phyloP scores from a whole-genome alignment of 1,284 basidiomycete species.

The Ganoderma meredithae region DNA sequence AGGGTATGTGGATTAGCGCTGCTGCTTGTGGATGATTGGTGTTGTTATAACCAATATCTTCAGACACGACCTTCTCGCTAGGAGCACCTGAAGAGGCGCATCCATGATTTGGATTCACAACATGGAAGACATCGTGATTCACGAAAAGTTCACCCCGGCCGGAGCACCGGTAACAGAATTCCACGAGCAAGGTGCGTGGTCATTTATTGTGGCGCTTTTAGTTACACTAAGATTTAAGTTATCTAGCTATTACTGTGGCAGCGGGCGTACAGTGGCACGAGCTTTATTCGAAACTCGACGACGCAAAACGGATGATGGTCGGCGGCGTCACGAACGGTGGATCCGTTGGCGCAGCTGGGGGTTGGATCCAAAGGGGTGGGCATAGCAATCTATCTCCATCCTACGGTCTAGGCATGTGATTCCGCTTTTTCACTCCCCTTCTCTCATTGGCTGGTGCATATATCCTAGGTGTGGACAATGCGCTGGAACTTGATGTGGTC shows the following conservation, averaged over 20 bases:
- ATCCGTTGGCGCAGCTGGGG: constrained; percentile 47
- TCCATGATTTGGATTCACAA: constrained; percentile 39
- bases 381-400: constrained; percentile 49
- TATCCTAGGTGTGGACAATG: constrained; percentile 48
- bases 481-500: constrained; percentile 49
- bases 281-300: constrained; percentile 42
- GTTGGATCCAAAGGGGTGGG: constrained; percentile 51
- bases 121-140: constrained; percentile 35
- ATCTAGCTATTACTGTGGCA: constrained; percentile 47
- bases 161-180: constrained; percentile 19
- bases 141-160: constrained; percentile 39
- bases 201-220: too few relatives aligned
- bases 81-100: constrained; percentile 33
- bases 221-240: background rate
- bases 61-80: constrained; percentile 38
- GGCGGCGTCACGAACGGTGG: constrained; percentile 42
- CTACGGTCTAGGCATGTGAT: constrained; percentile 47
- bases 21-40: background rate
- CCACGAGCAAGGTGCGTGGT: too few relatives aligned
- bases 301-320: constrained; percentile 37
- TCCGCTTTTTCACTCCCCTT: too few relatives aligned
- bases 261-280: constrained; percentile 56
- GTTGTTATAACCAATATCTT: too few relatives aligned
- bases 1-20: constrained; percentile 41
- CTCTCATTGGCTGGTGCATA: too few relatives aligned